Percentiles rank a stretch among this genome's conserved stretches.
Evolutionary conservation across 2,329 filamentous ascomycete species (phyloP).

Genomic region (Trichoderma pleuroti): DNA sequence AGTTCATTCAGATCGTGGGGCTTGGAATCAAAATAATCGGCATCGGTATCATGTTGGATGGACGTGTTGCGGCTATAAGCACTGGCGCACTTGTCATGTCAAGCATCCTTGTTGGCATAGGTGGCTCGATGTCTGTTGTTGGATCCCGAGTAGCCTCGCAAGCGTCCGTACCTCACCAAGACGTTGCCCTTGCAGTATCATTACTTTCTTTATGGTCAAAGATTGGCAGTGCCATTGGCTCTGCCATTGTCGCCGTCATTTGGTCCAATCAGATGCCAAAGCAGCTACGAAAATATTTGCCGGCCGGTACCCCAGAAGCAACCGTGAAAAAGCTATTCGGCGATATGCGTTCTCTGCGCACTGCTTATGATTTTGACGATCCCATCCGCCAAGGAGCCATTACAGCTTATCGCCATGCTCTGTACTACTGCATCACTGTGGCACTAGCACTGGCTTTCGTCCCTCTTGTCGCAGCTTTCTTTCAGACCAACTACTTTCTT

Average conservation of each 20-base stretch:
- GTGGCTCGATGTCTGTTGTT: constrained; percentile 35
- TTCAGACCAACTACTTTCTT: constrained; percentile 38
- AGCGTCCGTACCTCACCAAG: constrained; percentile 38
- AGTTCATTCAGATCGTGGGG: constrained; percentile 36
- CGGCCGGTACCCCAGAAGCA: constrained; percentile 22
- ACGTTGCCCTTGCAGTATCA: constrained; percentile 35
- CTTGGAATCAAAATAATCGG: constrained; percentile 36
- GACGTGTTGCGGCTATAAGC: constrained; percentile 29
- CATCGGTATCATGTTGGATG: constrained; percentile 34
- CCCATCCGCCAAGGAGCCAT: constrained; percentile 34
- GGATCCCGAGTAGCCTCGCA: constrained; percentile 37
- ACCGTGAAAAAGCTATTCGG: constrained; percentile 31
- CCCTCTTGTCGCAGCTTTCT: constrained; percentile 34
- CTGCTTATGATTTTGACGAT: constrained; percentile 30
- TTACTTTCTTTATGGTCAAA: constrained; percentile 36
- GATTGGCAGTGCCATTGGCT: constrained; percentile 36
- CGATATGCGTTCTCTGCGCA: constrained; percentile 33
- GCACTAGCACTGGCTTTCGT: constrained; percentile 33
- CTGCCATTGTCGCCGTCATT: constrained; percentile 34
- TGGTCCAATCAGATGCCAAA: constrained; percentile 34
- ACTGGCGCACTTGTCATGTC: constrained; percentile 32
- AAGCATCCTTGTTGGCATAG: not conserved
- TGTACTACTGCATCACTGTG: constrained; percentile 34
- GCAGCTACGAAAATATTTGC: constrained; percentile 26
- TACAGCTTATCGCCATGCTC: constrained; percentile 32